These are phyloP conservation scores for Populus hybrid DNA, from an alignment of 441 rosid species.

Conservation along the genomic window DNA sequence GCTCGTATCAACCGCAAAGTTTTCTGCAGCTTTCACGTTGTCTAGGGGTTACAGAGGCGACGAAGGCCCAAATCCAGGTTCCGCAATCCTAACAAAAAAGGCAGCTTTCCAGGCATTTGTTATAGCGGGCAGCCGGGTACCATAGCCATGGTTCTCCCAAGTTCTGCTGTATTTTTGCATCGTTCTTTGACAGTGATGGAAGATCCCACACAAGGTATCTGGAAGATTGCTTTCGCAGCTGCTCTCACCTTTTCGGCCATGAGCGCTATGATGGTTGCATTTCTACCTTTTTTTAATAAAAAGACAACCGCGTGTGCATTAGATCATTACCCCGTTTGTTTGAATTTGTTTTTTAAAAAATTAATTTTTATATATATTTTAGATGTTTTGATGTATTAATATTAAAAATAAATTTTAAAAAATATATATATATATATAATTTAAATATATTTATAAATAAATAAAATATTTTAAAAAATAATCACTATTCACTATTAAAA, in stretches of 20 bases:
- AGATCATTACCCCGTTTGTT: too few species aligned
- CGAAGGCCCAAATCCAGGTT: constrained; percentile 9
- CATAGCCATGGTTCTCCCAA: constrained; percentile 12
- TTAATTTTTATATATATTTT: too few species aligned
- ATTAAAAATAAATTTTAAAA: too few species aligned
- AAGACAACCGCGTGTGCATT: too few species aligned
- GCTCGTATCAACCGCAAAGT: constrained; percentile 17
- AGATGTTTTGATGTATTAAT: too few species aligned
- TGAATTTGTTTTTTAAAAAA: too few species aligned
- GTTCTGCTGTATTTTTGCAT: constrained; percentile 19
- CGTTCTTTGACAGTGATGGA: background rate
- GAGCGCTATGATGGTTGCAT: constrained; percentile 5
- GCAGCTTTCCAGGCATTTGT: constrained; percentile 23
- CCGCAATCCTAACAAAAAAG: constrained; percentile 9
- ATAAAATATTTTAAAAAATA: too few species aligned
- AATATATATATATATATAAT: too few species aligned
- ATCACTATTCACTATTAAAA: too few species aligned
- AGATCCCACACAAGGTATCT: too few species aligned
- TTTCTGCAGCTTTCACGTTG: constrained; percentile 22
- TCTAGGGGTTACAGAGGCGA: constrained; percentile 22
- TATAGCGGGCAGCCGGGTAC: constrained; percentile 7
- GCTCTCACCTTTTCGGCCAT: background rate
- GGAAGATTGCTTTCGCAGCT: too few species aligned
- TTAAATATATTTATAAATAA: too few species aligned
- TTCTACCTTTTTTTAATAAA: background rate